Conservation (phyloP, 1,139 yeast genomes). For the Yamadazyma taylorii region DNA sequence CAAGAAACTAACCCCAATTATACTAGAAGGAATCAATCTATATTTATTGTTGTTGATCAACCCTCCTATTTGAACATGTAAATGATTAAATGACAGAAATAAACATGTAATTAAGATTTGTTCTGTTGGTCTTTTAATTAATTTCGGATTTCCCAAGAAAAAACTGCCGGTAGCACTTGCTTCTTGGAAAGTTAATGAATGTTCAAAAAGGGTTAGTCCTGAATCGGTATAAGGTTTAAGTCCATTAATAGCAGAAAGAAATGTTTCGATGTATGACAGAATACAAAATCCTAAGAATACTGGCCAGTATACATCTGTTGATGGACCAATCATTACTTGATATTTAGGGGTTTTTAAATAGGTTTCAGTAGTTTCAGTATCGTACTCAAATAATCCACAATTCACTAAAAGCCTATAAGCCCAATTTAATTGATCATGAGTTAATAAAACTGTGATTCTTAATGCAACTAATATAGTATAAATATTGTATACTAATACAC, state of each 20-base stretch:
- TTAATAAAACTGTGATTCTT: constrained; percentile 23
- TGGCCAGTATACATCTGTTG: constrained; percentile 62
- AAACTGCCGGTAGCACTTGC: constrained; percentile 47
- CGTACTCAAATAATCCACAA: constrained; percentile 35
- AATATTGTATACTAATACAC: constrained; percentile 31
- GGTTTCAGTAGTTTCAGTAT: constrained; percentile 25
- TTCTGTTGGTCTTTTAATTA: constrained; percentile 45
- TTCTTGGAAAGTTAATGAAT: constrained; percentile 73
- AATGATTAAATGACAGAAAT: constrained; percentile 54
- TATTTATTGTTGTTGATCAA: constrained; percentile 51
- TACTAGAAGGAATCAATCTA: constrained; percentile 60
- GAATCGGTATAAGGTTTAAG: constrained; percentile 61
- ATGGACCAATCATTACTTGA: constrained; percentile 48
- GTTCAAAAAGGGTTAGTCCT: constrained; percentile 72
- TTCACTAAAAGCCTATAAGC: constrained; percentile 17
- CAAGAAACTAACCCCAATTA: constrained; percentile 53
- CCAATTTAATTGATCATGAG: constrained; percentile 17
- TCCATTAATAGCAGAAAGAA: constrained; percentile 61
- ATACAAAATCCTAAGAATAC: constrained; percentile 60
- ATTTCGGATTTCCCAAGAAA: constrained; percentile 25
- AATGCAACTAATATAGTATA: constrained; percentile 40
- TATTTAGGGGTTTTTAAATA: constrained; percentile 37
- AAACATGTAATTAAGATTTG: constrained; percentile 53
- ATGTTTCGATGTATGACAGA: constrained; percentile 70
- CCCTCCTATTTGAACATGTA: constrained; percentile 59